Evolutionary conservation across 148 eudicot genomes (phyloP).

Genomic region (Amaranthus hypochondriacus): DNA sequence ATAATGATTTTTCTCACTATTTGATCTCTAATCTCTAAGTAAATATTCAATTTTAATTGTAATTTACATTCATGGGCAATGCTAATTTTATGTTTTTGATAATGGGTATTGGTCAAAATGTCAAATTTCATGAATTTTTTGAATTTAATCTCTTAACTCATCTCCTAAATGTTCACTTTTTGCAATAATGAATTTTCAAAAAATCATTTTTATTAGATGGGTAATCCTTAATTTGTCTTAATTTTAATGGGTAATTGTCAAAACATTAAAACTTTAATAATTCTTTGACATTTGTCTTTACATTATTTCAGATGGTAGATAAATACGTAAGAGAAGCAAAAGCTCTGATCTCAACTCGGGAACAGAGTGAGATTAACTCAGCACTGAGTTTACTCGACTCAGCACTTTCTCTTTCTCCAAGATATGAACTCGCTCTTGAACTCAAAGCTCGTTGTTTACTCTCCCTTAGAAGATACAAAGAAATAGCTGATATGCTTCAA

Average conservation of each 20-base stretch:
- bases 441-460: slow-evolving; percentile 71
- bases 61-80: slow-evolving; percentile 9
- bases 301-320: slow-evolving; percentile 60
- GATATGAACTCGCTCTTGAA: slow-evolving; percentile 58
- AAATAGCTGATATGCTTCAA: slow-evolving; percentile 80
- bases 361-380: slow-evolving; percentile 47
- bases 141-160: background rate
- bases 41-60: background rate
- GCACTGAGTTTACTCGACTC: slow-evolving; percentile 68
- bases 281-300: background rate
- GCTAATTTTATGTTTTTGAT: slow-evolving; percentile 1
- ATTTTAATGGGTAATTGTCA: background rate
- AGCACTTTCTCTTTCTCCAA: slow-evolving; percentile 63
- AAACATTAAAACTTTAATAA: slow-evolving; percentile 5
- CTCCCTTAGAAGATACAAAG: slow-evolving; percentile 63
- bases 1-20: background rate
- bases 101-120: slow-evolving; percentile 15
- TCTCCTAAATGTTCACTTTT: background rate
- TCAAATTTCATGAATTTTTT: background rate
- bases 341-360: slow-evolving; percentile 51
- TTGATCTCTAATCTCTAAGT: slow-evolving; percentile 5
- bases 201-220: background rate
- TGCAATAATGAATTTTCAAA: background rate
- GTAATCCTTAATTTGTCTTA: background rate
- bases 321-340: slow-evolving; percentile 67